Conservation (phyloP, 768 basidiomycete species). For the Russula sp. region DNA sequence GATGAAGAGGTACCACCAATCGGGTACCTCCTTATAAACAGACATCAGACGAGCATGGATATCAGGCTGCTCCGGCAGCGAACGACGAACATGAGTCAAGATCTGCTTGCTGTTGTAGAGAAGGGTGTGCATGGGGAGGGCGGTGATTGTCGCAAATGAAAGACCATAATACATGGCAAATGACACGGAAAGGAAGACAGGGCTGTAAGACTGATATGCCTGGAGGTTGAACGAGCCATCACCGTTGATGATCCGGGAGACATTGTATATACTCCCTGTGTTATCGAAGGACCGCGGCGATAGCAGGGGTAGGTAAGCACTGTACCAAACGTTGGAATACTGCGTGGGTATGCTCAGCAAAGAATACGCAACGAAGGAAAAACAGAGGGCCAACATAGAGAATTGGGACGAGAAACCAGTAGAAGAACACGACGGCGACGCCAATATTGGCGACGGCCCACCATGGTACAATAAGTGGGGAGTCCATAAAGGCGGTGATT, state of each 20-base stretch:
- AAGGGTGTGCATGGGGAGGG: too few species aligned
- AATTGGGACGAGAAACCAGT: conserved; percentile 55
- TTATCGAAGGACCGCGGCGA: conserved; percentile 64
- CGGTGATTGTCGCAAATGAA: conserved; percentile 30
- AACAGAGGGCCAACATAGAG: conserved; percentile 36
- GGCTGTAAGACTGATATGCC: conserved; percentile 52
- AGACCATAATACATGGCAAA: conserved; percentile 76
- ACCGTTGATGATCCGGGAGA: conserved; percentile 47
- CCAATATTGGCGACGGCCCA: conserved; percentile 73
- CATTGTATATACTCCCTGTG: conserved; percentile 51
- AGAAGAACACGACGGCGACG: conserved; percentile 58
- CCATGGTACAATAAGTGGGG: conserved; percentile 75
- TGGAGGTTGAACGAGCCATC: conserved; percentile 51
- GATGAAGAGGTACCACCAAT: too few species aligned
- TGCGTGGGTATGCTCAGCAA: neutral
- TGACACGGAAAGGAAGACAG: conserved; percentile 56
- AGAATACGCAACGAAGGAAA: too few species aligned
- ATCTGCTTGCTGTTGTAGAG: too few species aligned
- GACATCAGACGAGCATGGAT: too few species aligned
- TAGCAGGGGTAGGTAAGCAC: conserved; percentile 39
- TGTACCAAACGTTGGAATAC: conserved; percentile 12
- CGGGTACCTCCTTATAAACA: too few species aligned
- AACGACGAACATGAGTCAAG: too few species aligned
- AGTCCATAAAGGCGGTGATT: conserved; percentile 47
- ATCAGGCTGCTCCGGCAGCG: too few species aligned